phyloP scores from a whole-genome alignment of 129 eudicot species.

The Flaveria ramosissima region DNA sequence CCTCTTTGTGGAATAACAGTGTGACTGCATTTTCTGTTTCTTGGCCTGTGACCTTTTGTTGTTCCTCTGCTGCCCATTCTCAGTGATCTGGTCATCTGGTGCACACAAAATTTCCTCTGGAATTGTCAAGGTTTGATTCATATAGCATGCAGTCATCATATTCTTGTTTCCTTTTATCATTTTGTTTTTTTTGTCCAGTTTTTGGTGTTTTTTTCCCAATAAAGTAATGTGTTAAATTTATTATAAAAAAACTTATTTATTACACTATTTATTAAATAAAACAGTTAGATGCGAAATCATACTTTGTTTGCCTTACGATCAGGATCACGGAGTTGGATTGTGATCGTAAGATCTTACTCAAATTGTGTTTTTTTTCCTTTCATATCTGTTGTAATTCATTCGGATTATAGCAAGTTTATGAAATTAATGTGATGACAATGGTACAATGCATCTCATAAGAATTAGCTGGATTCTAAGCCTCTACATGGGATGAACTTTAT shows the following conservation, averaged over 20 bases:
- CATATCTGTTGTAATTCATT: too few species aligned
- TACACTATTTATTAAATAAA: background rate
- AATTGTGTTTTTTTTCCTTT: too few species aligned
- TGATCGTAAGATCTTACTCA: background rate
- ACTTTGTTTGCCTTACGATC: background rate
- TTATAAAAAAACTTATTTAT: background rate
- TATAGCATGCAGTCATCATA: background rate
- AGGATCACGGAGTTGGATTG: background rate
- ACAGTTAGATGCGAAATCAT: background rate
- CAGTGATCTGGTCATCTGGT: background rate
- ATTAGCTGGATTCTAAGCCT: too few species aligned
- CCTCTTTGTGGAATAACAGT: conserved; percentile 19
- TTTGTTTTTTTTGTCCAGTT: background rate
- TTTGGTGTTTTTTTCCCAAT: background rate
- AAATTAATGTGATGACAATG: too few species aligned
- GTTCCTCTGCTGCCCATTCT: conserved; percentile 20
- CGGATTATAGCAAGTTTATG: too few species aligned
- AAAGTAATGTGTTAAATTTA: background rate
- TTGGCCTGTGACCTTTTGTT: background rate
- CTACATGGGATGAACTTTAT: too few species aligned
- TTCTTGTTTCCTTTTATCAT: background rate
- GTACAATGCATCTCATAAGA: too few species aligned
- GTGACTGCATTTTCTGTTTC: conserved; percentile 23
- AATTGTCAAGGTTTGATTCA: conserved; percentile 8
- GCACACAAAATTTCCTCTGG: background rate